Evolutionary conservation across 2,329 filamentous ascomycete species (phyloP), one percentile per base, ranked within the genome.

Genomic region (Trichoderma koningii): DNA sequence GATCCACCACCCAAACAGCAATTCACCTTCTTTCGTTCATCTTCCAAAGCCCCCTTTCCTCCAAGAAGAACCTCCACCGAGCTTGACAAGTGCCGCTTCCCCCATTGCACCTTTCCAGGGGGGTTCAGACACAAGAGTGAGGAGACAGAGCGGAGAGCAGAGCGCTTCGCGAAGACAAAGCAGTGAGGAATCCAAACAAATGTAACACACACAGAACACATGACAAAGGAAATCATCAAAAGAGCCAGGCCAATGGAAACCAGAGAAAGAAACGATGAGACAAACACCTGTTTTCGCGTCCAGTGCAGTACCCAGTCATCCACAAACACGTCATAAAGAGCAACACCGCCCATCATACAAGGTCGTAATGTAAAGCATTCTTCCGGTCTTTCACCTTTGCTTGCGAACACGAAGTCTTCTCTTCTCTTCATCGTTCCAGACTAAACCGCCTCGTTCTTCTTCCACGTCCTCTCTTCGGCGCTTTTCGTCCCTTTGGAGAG

Each of bases 321-420:
- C 67, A 62, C 50, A 63, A 28, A 53, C 55, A 63, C n/a, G 26
- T 41, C 50, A 38, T 63, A 48, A 60, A 38, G 52, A 28, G 47
- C 38, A 57, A 48, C 52, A 21, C 41, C 34, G 55, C 30, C 42
- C 41, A 65, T 63, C 66, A 61, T 67, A 68, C 66, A 68, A 41
- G 55, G 48, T 51, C 53, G 15, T 30, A 62, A 55, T 6, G 45
- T 7, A 47, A 30, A 55, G 4, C 41, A 57, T 45, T 51, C 53
- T 19, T 57, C 38, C 10, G 12, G 23, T 41, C 34, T 56, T 55
- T 55, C 26, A 14, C 10, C 21, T 41, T 50, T 61, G 28, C 21
- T 30, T 45, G 28, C 15, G 9, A 28, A 28, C 1, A 61, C 19
- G 10, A 15, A 38, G 7, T 10, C 9, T 26, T 44, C 15, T 5